phyloP scores from a whole-genome alignment of 2,329 filamentous ascomycete genomes.

The Fusarium heterosporum region DNA sequence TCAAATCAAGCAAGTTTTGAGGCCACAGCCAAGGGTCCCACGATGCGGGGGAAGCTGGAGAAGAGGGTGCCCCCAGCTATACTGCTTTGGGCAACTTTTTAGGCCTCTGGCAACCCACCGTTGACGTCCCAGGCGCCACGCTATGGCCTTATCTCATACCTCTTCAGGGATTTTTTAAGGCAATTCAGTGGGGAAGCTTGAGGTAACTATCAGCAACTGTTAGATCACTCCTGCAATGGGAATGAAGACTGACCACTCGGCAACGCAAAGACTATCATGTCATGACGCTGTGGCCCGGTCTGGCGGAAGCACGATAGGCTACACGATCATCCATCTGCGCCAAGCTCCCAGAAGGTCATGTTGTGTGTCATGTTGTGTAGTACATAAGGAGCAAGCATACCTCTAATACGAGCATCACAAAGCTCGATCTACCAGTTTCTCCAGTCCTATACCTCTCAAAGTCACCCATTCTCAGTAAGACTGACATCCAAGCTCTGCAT shows the following conservation, averaged over 20 bases:
- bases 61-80: constrained; percentile 7
- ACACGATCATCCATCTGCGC: not conserved
- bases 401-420: not conserved
- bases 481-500: no score
- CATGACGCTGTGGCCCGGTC: not conserved
- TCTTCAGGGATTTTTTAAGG: constrained; percentile 26
- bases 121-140: not conserved
- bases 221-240: constrained; percentile 8
- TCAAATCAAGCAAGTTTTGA: constrained; percentile 31
- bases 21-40: constrained; percentile 23
- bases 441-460: not conserved
- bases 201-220: not conserved
- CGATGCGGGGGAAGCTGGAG: constrained; percentile 13
- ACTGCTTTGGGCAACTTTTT: constrained; percentile 36
- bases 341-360: constrained; percentile 12
- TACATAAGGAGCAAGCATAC: constrained; percentile 25
- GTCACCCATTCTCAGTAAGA: not conserved
- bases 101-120: constrained; percentile 15
- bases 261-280: not conserved
- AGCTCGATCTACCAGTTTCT: not conserved
- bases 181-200: not conserved
- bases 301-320: constrained; percentile 5
- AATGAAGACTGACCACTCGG: constrained; percentile 21
- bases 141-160: constrained; percentile 22
- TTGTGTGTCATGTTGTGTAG: not conserved